Percentiles rank a stretch among this genome's conserved stretches.
Evolutionary conservation across 164 flowering plant species (phyloP).

Genomic region (Annona squamosa): DNA sequence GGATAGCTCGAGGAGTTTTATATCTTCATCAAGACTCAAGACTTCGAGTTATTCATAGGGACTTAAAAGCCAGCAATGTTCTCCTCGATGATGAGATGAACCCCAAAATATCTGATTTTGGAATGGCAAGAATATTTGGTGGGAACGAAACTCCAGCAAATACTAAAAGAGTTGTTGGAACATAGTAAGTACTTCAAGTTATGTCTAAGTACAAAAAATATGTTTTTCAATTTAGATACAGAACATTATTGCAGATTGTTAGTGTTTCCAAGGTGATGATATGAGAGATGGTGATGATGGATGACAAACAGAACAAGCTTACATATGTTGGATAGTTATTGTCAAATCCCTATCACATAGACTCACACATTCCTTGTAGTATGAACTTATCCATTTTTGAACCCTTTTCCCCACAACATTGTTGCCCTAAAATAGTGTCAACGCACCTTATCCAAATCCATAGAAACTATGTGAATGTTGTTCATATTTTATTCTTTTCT

Average conservation of each 20-base stretch:
- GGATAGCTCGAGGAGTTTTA: slow-evolving; percentile 48
- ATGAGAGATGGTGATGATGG: neutral
- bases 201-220: neutral
- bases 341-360: neutral
- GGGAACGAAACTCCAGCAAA: slow-evolving; percentile 20
- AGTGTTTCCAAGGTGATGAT: neutral
- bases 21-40: slow-evolving; percentile 62
- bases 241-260: too few species aligned
- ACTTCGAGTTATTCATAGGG: slow-evolving; percentile 46
- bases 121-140: slow-evolving; percentile 32
- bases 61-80: slow-evolving; percentile 54
- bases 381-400: too few species aligned
- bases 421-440: too few species aligned
- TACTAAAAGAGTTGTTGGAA: slow-evolving; percentile 28
- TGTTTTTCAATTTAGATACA: too few species aligned
- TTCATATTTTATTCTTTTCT: too few species aligned
- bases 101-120: slow-evolving; percentile 53
- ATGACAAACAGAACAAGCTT: neutral
- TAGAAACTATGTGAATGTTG: too few species aligned
- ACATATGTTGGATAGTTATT: neutral
- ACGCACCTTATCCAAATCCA: too few species aligned
- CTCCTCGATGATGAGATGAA: slow-evolving; percentile 41
- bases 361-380: too few species aligned
- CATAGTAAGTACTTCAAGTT: slow-evolving; percentile 25
- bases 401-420: too few species aligned